Evolutionary conservation across 768 basidiomycete genomes (phyloP), one percentile per base, ranked within the genome.

Genomic region (Pilatotrama ljubarskyi): DNA sequence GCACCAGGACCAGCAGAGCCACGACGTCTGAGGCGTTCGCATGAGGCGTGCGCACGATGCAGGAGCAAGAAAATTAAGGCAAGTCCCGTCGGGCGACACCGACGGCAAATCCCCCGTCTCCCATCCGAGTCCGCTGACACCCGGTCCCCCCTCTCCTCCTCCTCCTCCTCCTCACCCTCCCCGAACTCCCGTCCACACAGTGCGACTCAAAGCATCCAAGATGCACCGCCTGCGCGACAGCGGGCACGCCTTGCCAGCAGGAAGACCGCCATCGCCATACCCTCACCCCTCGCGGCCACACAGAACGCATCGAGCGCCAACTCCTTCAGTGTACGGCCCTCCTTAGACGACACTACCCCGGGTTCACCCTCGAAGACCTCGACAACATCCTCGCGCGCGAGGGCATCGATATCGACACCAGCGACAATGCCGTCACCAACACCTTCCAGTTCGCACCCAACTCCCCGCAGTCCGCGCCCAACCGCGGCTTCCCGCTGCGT

Each of bases 61-160:
- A 90, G 92, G 83, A 88, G 87, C 79, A 93, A 94, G 85, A 94
- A 94, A 88, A 94, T 94, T 78, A 94, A 94, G 90, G 74, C 74
- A 75, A 75, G 73, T 74, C 73, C 74, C 74, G 74, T 78, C 79
- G 80, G 78, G 76, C 76, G 74, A 76, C 76, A 82, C 87, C 88
- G 87, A 84, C 87, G 87, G 88, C 88, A 90, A 88, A 82, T 87
- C 84, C 87, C 88, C 73, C 69, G 65, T 85, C 75, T 74, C 73
- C 74, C 76, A 73, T 76, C 71, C 69, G 74, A 73, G 54, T 65
- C 51, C 65, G 62, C 64, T 63, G 58, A 63, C 61, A 37, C 35
- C 61, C 61, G 61, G 47, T 58, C 64, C 62, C 64, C 64, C 57
- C 71, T 54, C 68, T 56, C 66, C 64, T n/a, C 73, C 68, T 65